These are phyloP conservation scores for Camellia oleifera DNA, from an alignment of 179 eudicot species.

Conservation along the genomic window DNA sequence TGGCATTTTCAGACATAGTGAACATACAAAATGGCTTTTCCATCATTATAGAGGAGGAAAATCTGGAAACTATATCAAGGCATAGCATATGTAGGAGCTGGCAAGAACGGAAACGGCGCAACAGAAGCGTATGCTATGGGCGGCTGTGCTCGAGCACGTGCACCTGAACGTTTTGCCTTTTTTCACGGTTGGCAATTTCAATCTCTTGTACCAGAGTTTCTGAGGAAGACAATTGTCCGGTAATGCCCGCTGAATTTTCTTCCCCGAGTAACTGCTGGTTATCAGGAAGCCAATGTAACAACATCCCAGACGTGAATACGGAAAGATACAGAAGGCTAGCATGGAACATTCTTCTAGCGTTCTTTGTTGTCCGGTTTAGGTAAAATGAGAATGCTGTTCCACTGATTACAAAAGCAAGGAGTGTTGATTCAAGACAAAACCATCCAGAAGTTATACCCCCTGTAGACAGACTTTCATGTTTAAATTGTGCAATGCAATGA, in stretches of 20 bases:
- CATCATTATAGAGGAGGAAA: not conserved
- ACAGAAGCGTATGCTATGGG: constrained; percentile 94
- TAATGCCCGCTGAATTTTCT: constrained; percentile 18
- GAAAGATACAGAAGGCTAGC: constrained; percentile 98
- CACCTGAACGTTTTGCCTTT: constrained; percentile 17
- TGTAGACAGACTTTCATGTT: constrained; percentile 24
- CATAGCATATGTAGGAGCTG: constrained; percentile 59
- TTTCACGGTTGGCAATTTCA: constrained; percentile 17
- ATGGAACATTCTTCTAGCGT: constrained; percentile 86
- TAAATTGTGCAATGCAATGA: not conserved
- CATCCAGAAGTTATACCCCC: constrained; percentile 97
- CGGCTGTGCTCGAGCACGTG: constrained; percentile 36
- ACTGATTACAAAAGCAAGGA: constrained; percentile 73
- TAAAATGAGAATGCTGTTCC: constrained; percentile 71
- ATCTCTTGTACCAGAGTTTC: constrained; percentile 22
- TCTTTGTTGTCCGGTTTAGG: constrained; percentile 61
- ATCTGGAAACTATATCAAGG: not conserved
- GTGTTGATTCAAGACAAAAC: constrained; percentile 88
- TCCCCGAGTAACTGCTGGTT: constrained; percentile 35
- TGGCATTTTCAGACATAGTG: not conserved
- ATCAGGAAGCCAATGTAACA: constrained; percentile 69
- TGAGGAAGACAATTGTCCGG: constrained; percentile 23
- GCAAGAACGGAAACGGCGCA: constrained; percentile 95
- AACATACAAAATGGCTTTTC: not conserved
- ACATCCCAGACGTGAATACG: constrained; percentile 87